Evolutionary conservation across 1,284 basidiomycete species (phyloP).

Genomic region (Coniferiporia sulphurascens): DNA sequence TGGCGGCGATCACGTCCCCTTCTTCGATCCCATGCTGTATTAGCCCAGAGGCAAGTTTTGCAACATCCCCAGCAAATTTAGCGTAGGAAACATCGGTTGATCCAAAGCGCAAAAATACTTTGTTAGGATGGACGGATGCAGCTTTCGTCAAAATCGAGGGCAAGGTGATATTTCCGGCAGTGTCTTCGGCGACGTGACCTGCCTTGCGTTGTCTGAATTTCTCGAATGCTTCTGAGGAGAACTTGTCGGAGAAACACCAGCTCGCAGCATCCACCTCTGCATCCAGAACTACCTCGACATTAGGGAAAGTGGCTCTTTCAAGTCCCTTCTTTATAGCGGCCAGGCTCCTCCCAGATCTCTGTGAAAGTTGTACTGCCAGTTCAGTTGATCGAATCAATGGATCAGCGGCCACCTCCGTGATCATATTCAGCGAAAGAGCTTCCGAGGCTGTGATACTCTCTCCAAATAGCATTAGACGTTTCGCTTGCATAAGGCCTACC

Average conservation of each 20-base stretch:
- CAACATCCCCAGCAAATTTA: slow-evolving; percentile 2
- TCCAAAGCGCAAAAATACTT: slow-evolving; percentile 9
- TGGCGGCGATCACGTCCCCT: slow-evolving; percentile 9
- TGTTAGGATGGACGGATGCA: neutral
- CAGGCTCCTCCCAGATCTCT: slow-evolving; percentile 5
- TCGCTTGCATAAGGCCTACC: slow-evolving; percentile 10
- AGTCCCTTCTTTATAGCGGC: slow-evolving; percentile 4
- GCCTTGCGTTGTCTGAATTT: slow-evolving; percentile 4
- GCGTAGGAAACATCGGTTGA: neutral
- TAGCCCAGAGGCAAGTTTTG: neutral
- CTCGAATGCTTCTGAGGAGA: slow-evolving; percentile 5
- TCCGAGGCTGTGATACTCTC: neutral
- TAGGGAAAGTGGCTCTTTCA: slow-evolving; percentile 8
- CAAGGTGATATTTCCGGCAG: neutral
- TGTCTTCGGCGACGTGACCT: neutral
- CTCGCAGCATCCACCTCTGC: slow-evolving; percentile 9
- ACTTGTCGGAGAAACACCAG: slow-evolving; percentile 4
- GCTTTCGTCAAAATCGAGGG: neutral
- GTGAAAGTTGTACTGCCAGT: neutral
- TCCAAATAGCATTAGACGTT: slow-evolving; percentile 5
- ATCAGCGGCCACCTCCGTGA: slow-evolving; percentile 7
- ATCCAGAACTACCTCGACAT: neutral
- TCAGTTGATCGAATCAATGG: slow-evolving; percentile 2
- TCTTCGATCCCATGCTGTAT: neutral
- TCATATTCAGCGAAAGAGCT: slow-evolving; percentile 4